Conservation (phyloP, 1,139 yeast species). For the Hyphopichia khmerensis region DNA sequence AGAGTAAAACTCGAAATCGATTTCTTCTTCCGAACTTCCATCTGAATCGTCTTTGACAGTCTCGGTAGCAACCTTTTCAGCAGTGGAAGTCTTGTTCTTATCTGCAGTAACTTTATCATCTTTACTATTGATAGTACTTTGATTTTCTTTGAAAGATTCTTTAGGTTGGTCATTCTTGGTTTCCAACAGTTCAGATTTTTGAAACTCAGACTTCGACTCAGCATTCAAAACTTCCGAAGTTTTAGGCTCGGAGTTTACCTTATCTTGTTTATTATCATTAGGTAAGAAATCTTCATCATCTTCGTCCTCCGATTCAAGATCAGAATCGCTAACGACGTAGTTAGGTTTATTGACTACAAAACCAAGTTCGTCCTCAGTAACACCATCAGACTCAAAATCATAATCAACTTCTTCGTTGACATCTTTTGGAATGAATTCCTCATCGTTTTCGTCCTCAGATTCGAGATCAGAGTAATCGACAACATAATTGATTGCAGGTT, state of each 20-base stretch:
- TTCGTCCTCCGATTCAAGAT: not conserved
- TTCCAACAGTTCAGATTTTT: no score
- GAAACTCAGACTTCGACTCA: constrained; percentile 4
- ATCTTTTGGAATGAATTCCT: not conserved
- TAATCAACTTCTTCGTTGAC: not conserved
- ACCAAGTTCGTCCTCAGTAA: not conserved
- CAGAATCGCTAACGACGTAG: not conserved
- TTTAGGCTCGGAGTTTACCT: not conserved
- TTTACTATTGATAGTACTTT: no score
- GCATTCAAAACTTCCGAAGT: not conserved
- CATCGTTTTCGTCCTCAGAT: not conserved
- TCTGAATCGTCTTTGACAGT: not conserved
- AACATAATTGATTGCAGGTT: not conserved
- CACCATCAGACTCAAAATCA: not conserved
- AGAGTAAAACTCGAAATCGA: not conserved
- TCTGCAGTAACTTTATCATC: no score
- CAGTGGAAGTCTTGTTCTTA: no score
- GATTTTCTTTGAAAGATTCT: no score
- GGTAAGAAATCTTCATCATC: not conserved
- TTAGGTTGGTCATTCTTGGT: no score
- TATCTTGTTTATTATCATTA: constrained; percentile 5
- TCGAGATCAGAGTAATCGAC: not conserved
- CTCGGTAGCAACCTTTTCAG: no score
- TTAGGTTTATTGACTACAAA: not conserved
- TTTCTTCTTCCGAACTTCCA: not conserved